A percentile compares a stretch with the other conserved stretches of the same genome.
phyloP scores from a whole-genome alignment of 2,329 filamentous ascomycete genomes.

The Calycina marina region DNA sequence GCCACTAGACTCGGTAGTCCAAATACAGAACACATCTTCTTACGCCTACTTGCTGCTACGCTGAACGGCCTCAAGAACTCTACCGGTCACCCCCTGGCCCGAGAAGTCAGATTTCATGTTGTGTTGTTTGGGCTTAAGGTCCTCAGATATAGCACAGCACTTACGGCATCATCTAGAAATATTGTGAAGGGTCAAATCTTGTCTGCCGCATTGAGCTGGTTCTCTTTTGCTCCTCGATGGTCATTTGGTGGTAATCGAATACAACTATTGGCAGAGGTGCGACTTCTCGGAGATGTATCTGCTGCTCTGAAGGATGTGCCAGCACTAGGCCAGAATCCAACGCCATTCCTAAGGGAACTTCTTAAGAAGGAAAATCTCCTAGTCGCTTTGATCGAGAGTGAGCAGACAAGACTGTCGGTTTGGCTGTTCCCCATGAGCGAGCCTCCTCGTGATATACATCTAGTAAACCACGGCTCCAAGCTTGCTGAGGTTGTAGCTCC shows the following conservation, averaged over 20 bases:
- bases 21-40: slow-evolving; percentile 69
- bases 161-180: slow-evolving; percentile 53
- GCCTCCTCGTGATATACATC: slow-evolving; percentile 35
- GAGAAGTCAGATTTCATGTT: slow-evolving; percentile 85
- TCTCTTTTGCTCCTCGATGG: slow-evolving; percentile 70
- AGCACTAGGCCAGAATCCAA: slow-evolving; percentile 34
- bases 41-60: slow-evolving; percentile 67
- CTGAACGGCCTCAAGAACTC: slow-evolving; percentile 58
- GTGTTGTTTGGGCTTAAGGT: slow-evolving; percentile 71
- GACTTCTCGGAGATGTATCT: slow-evolving; percentile 63
- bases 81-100: slow-evolving; percentile 67
- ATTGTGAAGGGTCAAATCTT: slow-evolving; percentile 79
- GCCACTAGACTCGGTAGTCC: slow-evolving; percentile 74
- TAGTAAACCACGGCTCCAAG: slow-evolving; percentile 15
- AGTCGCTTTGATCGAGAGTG: slow-evolving; percentile 65
- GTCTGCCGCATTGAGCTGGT: slow-evolving; percentile 81
- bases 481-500: slow-evolving; percentile 29
- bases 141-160: slow-evolving; percentile 55
- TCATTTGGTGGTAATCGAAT: slow-evolving; percentile 90
- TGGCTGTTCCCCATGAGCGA: slow-evolving; percentile 77
- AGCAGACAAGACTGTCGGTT: slow-evolving; percentile 68
- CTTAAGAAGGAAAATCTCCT: slow-evolving; percentile 75
- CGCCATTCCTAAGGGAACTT: slow-evolving; percentile 41
- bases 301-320: slow-evolving; percentile 49
- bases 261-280: slow-evolving; percentile 85